phyloP scores from a whole-genome alignment of 352 stramenopile species.

The Lagenidium sp. region DNA sequence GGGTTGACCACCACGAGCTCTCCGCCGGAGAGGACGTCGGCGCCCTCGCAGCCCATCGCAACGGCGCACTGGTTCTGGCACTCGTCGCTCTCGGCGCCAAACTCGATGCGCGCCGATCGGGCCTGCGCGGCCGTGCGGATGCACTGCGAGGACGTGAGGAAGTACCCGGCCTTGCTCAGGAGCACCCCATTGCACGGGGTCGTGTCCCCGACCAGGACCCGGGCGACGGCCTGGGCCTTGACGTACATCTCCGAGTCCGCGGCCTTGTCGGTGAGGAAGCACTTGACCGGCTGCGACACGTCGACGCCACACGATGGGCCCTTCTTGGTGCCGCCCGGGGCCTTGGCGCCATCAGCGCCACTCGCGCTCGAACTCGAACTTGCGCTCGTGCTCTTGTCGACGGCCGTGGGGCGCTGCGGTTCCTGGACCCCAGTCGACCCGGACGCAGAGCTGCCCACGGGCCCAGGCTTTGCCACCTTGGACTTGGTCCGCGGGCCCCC shows the following conservation, averaged over 20 bases:
- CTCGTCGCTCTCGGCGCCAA: constrained; percentile 14
- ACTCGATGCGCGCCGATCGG: constrained; percentile 10
- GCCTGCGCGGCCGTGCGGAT: constrained; percentile 9
- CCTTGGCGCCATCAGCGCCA: constrained; percentile 1
- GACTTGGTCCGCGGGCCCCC: too few relatives aligned
- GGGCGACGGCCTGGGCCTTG: constrained; percentile 12
- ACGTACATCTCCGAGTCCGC: constrained; percentile 12
- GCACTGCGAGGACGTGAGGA: constrained; percentile 21
- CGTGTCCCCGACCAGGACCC: constrained; percentile 18
- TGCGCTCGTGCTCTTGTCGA: constrained; percentile 2
- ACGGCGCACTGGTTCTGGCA: constrained; percentile 14
- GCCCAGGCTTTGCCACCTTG: too few relatives aligned
- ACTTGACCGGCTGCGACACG: constrained; percentile 16
- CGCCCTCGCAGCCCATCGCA: constrained; percentile 11
- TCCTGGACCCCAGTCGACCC: too few relatives aligned
- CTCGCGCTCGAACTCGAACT: constrained; percentile 10
- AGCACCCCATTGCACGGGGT: constrained; percentile 15
- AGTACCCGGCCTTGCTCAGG: constrained; percentile 12
- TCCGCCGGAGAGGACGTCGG: constrained; percentile 11
- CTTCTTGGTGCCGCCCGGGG: too few relatives aligned
- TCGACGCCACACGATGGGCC: constrained; percentile 12
- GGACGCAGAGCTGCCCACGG: too few relatives aligned
- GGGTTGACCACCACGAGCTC: constrained; percentile 15
- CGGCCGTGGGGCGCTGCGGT: too few relatives aligned
- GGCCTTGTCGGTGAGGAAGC: constrained; percentile 9